phyloP scores from a whole-genome alignment of 2,329 filamentous ascomycete species.

The Passalora sequoiae region DNA sequence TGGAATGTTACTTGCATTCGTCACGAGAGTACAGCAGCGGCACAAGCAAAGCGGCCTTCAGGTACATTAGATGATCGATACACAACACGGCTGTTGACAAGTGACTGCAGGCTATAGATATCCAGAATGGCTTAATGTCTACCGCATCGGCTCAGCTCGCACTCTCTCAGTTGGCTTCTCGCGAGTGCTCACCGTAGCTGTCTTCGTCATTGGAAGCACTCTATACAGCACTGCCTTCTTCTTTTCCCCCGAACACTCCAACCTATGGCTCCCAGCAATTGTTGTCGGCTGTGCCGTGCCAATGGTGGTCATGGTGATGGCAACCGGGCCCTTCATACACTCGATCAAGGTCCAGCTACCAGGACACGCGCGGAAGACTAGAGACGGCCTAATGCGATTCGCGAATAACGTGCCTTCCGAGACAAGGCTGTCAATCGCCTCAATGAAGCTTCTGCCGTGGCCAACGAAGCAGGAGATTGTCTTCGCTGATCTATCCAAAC shows the following conservation, averaged over 20 bases:
- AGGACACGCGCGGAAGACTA: slow-evolving; percentile 57
- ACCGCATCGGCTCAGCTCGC: slow-evolving; percentile 65
- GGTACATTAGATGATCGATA: slow-evolving; percentile 4
- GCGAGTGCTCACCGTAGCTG: slow-evolving; percentile 65
- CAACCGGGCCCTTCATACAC: slow-evolving; percentile 65
- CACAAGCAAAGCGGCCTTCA: background rate
- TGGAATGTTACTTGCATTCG: background rate
- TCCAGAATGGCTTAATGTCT: slow-evolving; percentile 61
- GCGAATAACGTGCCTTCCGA: slow-evolving; percentile 43
- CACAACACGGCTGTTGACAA: slow-evolving; percentile 3
- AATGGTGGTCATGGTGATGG: slow-evolving; percentile 58
- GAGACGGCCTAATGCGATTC: slow-evolving; percentile 49
- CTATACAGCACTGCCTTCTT: slow-evolving; percentile 57
- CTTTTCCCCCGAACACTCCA: slow-evolving; percentile 38
- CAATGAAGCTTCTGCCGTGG: slow-evolving; percentile 39
- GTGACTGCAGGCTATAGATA: slow-evolving; percentile 34
- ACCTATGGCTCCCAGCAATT: slow-evolving; percentile 41
- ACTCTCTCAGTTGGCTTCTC: slow-evolving; percentile 64
- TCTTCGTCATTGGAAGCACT: slow-evolving; percentile 59
- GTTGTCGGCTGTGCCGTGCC: slow-evolving; percentile 57
- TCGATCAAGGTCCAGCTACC: slow-evolving; percentile 68
- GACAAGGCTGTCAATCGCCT: slow-evolving; percentile 38
- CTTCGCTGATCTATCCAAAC: slow-evolving; percentile 25
- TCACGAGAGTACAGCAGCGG: slow-evolving; percentile 5
- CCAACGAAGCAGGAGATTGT: slow-evolving; percentile 28